Evolutionary conservation across 179 eudicot species (phyloP).

Genomic region (Patellifolia procumbens): DNA sequence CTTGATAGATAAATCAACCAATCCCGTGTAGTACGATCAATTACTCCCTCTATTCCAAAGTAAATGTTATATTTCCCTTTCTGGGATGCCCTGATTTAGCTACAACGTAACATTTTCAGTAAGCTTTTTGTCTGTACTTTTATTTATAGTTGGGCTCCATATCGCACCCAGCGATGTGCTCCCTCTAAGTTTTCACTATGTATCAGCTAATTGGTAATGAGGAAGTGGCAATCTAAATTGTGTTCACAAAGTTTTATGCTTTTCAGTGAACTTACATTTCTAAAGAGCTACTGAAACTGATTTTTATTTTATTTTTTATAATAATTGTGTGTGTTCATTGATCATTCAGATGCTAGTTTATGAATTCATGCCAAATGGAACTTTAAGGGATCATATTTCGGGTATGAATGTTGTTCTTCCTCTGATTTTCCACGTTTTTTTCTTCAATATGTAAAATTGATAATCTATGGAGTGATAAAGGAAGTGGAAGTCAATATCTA

Average conservation of each 20-base stretch:
- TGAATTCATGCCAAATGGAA: constrained; percentile 82
- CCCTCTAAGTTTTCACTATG: too few relatives aligned
- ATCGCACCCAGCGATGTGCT: too few relatives aligned
- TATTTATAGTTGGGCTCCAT: too few relatives aligned
- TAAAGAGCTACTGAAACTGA: neutral
- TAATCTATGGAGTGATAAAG: neutral
- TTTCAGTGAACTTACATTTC: neutral
- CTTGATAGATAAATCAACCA: neutral
- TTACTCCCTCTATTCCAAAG: neutral
- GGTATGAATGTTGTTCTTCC: constrained; percentile 34
- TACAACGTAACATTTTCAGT: too few relatives aligned
- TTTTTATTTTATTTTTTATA: too few relatives aligned
- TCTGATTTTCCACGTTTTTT: neutral
- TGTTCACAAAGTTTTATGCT: neutral
- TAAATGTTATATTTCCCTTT: too few relatives aligned
- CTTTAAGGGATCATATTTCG: constrained; percentile 64
- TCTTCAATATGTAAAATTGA: neutral
- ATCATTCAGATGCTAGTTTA: constrained; percentile 75
- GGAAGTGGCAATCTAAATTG: neutral
- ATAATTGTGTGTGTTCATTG: too few relatives aligned
- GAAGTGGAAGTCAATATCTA: neutral
- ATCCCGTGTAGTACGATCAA: neutral
- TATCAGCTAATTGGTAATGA: too few relatives aligned
- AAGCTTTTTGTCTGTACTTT: too few relatives aligned
- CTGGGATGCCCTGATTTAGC: too few relatives aligned